A percentile compares a stretch with the other conserved stretches of the same genome.
Evolutionary conservation across 176 grass and related monocot species (phyloP).

Genomic region (Melocanna baccifera): DNA sequence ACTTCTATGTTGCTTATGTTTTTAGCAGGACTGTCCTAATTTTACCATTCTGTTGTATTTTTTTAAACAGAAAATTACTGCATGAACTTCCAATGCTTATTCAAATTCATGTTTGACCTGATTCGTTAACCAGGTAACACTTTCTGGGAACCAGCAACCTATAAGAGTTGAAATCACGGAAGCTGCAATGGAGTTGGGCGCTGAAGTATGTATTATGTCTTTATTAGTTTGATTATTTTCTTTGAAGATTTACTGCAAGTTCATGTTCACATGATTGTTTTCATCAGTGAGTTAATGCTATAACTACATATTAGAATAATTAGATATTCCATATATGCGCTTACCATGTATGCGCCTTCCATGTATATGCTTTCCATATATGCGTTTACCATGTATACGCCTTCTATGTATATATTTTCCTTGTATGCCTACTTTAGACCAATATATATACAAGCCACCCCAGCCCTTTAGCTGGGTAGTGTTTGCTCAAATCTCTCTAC

Average conservation of each 20-base stretch:
- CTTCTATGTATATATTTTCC: no score
- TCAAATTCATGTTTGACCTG: background rate
- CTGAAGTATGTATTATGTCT: slow-evolving; percentile 63
- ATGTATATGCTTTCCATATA: no score
- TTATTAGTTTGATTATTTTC: slow-evolving; percentile 31
- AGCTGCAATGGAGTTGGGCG: slow-evolving; percentile 82
- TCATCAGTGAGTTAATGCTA: background rate
- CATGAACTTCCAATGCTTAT: slow-evolving; percentile 6
- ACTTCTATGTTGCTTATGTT: background rate
- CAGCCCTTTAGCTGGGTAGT: no score
- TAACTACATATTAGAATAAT: no score
- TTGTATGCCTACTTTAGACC: no score
- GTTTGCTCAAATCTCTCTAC: no score
- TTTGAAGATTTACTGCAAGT: slow-evolving; percentile 1
- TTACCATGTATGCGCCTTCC: no score
- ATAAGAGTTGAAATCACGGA: slow-evolving; percentile 94
- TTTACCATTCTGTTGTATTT: slow-evolving; percentile 19
- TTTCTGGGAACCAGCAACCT: slow-evolving; percentile 98
- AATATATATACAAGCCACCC: no score
- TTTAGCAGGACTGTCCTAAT: slow-evolving; percentile 1
- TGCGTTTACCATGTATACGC: no score
- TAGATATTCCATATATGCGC: no score
- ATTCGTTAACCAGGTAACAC: slow-evolving; percentile 60
- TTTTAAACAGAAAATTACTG: background rate
- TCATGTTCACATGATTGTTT: slow-evolving; percentile 1